These are phyloP conservation scores for Dryas integrifolia DNA, from an alignment of 331 rosid species.

Conservation along the genomic window DNA sequence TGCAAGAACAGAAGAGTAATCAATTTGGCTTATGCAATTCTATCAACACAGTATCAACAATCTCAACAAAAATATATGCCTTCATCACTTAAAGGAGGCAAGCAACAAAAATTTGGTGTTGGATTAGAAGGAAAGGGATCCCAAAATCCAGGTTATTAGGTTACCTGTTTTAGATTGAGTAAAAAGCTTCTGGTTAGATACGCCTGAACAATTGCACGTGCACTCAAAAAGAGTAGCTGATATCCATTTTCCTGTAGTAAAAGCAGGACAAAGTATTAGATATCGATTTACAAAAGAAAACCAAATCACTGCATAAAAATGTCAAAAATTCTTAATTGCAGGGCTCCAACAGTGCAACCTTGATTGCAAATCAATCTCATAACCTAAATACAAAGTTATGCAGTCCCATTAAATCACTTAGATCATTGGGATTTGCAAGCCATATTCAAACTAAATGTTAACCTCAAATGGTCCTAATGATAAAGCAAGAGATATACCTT, in stretches of 20 bases:
- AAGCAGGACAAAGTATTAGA: constrained; percentile 20
- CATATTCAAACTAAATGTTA: neutral
- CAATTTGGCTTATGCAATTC: constrained; percentile 20
- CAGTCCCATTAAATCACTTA: constrained; percentile 1
- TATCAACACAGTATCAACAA: constrained; percentile 11
- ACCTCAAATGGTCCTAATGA: neutral
- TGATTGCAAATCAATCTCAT: neutral
- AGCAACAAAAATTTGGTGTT: constrained; percentile 14
- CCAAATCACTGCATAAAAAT: constrained; percentile 7
- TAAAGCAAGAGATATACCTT: constrained; percentile 47
- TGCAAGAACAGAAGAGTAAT: constrained; percentile 29
- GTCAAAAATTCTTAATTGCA: neutral
- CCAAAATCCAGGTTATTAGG: constrained; percentile 16
- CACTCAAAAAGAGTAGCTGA: constrained; percentile 91
- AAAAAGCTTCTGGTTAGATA: constrained; percentile 84
- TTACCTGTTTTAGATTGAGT: constrained; percentile 84
- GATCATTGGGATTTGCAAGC: neutral
- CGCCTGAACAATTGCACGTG: constrained; percentile 96
- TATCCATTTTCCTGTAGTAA: constrained; percentile 87
- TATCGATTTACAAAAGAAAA: neutral
- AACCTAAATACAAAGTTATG: neutral
- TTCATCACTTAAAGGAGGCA: constrained; percentile 8
- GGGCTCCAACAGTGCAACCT: neutral
- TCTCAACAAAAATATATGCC: constrained; percentile 4
- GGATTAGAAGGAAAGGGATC: constrained; percentile 14